Conservation (phyloP, 2,329 filamentous ascomycete genomes). For the Lomentospora prolificans region DNA sequence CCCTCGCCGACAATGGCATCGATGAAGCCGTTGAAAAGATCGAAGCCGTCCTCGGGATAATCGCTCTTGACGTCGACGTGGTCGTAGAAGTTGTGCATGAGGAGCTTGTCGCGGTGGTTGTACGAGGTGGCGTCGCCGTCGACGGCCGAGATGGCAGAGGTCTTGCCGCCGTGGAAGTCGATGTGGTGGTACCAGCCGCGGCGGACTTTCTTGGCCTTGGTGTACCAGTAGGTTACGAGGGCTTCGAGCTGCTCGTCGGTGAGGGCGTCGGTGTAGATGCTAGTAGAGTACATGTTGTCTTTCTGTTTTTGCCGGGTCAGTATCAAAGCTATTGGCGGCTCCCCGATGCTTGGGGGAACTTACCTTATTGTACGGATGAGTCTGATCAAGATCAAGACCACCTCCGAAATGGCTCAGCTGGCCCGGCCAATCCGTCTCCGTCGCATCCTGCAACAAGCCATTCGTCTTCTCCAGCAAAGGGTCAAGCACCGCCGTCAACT, state of each 20-base stretch:
- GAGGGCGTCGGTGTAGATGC: slow-evolving; percentile 19
- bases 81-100: slow-evolving; percentile 42
- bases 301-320: too few species aligned
- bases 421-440: slow-evolving; percentile 8
- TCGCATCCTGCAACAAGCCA: slow-evolving; percentile 8
- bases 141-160: slow-evolving; percentile 25
- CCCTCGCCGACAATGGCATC: slow-evolving; percentile 21
- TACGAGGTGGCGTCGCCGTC: slow-evolving; percentile 22
- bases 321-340: too few species aligned
- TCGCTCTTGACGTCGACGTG: slow-evolving; percentile 18
- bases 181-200: slow-evolving; percentile 14
- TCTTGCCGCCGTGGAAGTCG: slow-evolving; percentile 22
- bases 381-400: slow-evolving; percentile 15
- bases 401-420: slow-evolving; percentile 13
- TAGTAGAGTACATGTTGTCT: slow-evolving; percentile 20
- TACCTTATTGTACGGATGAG: slow-evolving; percentile 17
- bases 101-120: slow-evolving; percentile 32
- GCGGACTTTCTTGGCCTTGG: slow-evolving; percentile 11
- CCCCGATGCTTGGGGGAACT: too few species aligned
- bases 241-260: slow-evolving; percentile 14
- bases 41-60: slow-evolving; percentile 24
- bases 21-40: slow-evolving; percentile 23
- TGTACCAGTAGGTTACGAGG: slow-evolving; percentile 14
- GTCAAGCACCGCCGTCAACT: slow-evolving; percentile 11
- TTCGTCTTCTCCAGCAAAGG: slow-evolving; percentile 15